Evolutionary conservation across 306 rosid genomes (phyloP).

Genomic region (Abrus pulchellus): DNA sequence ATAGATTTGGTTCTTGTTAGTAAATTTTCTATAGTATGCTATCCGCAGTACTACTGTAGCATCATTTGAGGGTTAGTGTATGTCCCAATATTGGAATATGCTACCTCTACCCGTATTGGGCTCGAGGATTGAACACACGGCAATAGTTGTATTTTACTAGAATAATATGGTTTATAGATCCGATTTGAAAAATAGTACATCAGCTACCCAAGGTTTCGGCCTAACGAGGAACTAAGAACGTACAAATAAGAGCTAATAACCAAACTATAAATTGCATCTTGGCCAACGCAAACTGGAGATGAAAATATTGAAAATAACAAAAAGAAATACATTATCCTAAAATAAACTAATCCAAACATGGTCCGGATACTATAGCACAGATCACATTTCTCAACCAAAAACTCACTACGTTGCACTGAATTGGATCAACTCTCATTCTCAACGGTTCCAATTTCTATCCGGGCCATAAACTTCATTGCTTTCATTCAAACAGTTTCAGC

Average conservation of each 20-base stretch:
- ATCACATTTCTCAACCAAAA: not conserved
- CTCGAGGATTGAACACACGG: not conserved
- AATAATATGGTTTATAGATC: conserved; percentile 5
- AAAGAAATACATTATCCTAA: not conserved
- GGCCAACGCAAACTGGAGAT: not conserved
- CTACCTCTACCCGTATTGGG: not conserved
- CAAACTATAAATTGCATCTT: not conserved
- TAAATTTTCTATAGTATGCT: too few relatives aligned
- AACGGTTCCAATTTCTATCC: not conserved
- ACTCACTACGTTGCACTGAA: not conserved
- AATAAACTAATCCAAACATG: not conserved
- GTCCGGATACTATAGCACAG: not conserved
- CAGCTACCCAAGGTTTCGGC: not conserved
- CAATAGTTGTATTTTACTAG: not conserved
- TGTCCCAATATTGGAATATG: too few relatives aligned
- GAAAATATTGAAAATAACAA: too few relatives aligned
- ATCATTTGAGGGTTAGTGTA: too few relatives aligned
- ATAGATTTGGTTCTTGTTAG: too few relatives aligned
- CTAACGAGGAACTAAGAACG: too few relatives aligned
- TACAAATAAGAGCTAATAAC: not conserved
- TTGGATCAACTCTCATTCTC: not conserved
- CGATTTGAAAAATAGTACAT: not conserved
- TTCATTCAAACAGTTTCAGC: not conserved
- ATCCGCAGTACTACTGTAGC: too few relatives aligned
- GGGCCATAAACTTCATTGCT: not conserved